Evolutionary conservation across 129 eudicot species (phyloP).

Genomic region (Saussurea involucrata): DNA sequence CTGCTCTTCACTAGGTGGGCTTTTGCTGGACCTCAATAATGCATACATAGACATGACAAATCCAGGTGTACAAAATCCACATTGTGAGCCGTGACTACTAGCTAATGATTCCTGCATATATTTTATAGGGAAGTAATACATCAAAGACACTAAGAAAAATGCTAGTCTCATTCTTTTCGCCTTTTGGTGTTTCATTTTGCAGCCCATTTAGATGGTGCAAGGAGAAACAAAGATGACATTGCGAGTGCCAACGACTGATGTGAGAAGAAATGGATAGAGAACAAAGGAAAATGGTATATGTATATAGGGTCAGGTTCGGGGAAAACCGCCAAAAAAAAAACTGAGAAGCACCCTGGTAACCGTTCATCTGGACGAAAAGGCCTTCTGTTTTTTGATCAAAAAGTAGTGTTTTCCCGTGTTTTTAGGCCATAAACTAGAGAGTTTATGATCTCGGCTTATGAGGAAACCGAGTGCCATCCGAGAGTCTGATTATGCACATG

Average conservation of each 20-base stretch:
- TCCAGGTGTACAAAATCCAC: conserved; percentile 99
- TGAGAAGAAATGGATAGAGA: not conserved
- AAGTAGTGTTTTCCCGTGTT: no score
- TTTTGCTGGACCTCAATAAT: conserved; percentile 65
- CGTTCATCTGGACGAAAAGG: no score
- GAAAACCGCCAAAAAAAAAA: no score
- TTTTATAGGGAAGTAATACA: not conserved
- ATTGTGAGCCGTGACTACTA: conserved; percentile 85
- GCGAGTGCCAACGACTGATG: not conserved
- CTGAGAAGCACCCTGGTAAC: no score
- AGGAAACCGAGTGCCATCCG: no score
- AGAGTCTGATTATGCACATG: no score
- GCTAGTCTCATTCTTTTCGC: not conserved
- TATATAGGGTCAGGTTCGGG: no score
- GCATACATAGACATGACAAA: conserved; percentile 99
- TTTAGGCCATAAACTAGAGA: no score
- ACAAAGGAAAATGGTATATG: not conserved
- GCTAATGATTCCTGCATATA: conserved; percentile 74
- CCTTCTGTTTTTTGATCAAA: no score
- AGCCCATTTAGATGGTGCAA: not conserved
- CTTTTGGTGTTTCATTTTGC: not conserved
- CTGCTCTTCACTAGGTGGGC: conserved; percentile 77
- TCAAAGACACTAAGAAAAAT: not conserved
- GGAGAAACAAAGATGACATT: not conserved
- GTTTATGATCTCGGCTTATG: no score